Conservation (phyloP, 148 eudicot species). For the Fagopyrum homotropicum region DNA sequence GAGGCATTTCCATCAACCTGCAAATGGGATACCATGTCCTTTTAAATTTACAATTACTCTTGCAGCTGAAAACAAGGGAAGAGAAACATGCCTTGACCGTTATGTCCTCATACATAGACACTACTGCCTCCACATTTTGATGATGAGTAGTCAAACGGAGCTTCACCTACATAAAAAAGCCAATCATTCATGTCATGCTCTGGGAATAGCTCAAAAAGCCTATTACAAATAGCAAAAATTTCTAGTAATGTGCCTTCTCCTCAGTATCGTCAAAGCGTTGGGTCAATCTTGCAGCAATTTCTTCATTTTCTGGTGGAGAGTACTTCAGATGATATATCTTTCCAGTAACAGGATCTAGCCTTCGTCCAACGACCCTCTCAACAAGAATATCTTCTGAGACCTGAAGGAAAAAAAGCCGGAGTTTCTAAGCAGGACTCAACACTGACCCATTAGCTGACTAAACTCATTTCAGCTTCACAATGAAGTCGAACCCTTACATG, state of each 20-base stretch:
- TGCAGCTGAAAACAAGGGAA: neutral
- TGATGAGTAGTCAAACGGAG: constrained; percentile 86
- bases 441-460: neutral
- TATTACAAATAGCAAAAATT: neutral
- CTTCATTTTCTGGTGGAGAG: constrained; percentile 97
- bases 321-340: constrained; percentile 87
- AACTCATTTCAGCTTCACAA: neutral
- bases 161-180: constrained; percentile 53
- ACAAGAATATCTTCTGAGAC: constrained; percentile 88
- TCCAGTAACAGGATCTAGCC: constrained; percentile 92
- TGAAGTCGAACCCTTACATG: neutral
- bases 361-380: constrained; percentile 97
- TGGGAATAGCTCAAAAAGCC: neutral
- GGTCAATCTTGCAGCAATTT: constrained; percentile 84
- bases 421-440: neutral
- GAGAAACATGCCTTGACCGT: constrained; percentile 49
- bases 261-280: constrained; percentile 98
- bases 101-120: constrained; percentile 69
- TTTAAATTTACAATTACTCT: neutral
- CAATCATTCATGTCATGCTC: neutral
- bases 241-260: constrained; percentile 52
- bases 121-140: constrained; percentile 86
- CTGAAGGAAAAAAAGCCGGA: constrained; percentile 24
- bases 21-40: constrained; percentile 16
- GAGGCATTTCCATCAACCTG: constrained; percentile 72